phyloP scores from a whole-genome alignment of 352 stramenopile genomes.

The Globisporangium radiosum region DNA sequence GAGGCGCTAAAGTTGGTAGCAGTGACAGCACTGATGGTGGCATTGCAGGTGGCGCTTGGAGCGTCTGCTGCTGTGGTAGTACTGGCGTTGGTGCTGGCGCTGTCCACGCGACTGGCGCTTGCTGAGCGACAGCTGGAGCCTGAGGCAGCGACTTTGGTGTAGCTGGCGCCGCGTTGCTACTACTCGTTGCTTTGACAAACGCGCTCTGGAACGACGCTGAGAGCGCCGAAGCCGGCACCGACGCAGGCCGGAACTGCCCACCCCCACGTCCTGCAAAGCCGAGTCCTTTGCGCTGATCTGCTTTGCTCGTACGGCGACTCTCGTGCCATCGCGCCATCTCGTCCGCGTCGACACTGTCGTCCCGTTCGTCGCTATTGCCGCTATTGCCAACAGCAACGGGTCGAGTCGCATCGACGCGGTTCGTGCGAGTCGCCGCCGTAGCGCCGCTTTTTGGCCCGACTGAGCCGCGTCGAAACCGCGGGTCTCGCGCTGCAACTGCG shows the following conservation, averaged over 20 bases:
- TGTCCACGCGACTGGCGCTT: not conserved
- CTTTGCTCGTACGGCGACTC: constrained; percentile 47
- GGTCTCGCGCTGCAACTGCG: constrained; percentile 41
- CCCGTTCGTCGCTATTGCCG: not conserved
- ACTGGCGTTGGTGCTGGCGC: not conserved
- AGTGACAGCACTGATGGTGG: too few relatives aligned
- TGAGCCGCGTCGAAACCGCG: constrained; percentile 35
- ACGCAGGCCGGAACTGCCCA: too few relatives aligned
- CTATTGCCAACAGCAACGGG: not conserved
- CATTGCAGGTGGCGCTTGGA: not conserved
- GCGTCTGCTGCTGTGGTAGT: not conserved
- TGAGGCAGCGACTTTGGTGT: not conserved
- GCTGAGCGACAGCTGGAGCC: not conserved
- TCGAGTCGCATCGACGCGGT: not conserved
- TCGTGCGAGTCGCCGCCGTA: constrained; percentile 5
- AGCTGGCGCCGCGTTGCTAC: not conserved
- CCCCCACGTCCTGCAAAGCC: constrained; percentile 29
- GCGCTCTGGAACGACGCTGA: constrained; percentile 13
- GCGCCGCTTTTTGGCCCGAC: too few relatives aligned
- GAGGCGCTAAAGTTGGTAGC: not conserved
- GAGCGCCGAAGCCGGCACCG: not conserved
- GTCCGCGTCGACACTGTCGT: constrained; percentile 37
- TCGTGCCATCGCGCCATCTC: constrained; percentile 59
- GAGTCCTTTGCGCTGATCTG: constrained; percentile 62
- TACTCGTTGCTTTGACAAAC: constrained; percentile 19